Percentiles rank a stretch among this genome's conserved stretches.
These are phyloP conservation scores for Tricholoma flavovirens DNA, from an alignment of 768 basidiomycete species.

Conservation along the genomic window DNA sequence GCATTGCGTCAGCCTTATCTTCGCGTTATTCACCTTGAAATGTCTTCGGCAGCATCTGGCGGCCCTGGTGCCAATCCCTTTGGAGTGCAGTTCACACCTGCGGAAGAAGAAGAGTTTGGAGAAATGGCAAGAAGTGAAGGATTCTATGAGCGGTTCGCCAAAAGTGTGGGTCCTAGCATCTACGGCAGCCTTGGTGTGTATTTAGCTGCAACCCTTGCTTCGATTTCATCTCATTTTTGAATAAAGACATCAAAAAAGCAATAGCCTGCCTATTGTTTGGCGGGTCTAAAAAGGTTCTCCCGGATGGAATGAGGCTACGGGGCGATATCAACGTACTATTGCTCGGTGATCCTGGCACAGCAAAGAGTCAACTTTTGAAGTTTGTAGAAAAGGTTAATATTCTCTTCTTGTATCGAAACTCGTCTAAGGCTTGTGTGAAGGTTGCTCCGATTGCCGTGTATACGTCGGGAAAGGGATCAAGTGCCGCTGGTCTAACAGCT, in stretches of 20 bases:
- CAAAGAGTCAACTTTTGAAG: slow-evolving; percentile 95
- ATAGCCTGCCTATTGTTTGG: slow-evolving; percentile 95
- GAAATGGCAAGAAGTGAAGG: slow-evolving; percentile 84
- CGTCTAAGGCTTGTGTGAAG: slow-evolving; percentile 28
- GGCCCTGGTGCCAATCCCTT: slow-evolving; percentile 73
- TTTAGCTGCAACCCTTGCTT: background rate
- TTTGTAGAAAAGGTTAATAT: slow-evolving; percentile 87
- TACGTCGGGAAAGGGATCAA: slow-evolving; percentile 97
- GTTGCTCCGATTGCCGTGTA: slow-evolving; percentile 98
- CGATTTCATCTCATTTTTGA: slow-evolving; percentile 7
- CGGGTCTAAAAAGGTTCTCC: slow-evolving; percentile 93
- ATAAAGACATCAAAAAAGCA: slow-evolving; percentile 93
- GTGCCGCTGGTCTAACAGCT: slow-evolving; percentile 97
- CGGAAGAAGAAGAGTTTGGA: slow-evolving; percentile 96
- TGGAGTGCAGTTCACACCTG: slow-evolving; percentile 83
- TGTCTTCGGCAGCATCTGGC: slow-evolving; percentile 72
- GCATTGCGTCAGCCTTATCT: slow-evolving; percentile 94
- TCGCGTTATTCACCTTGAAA: slow-evolving; percentile 85
- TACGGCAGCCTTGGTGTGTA: slow-evolving; percentile 83
- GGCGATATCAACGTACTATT: slow-evolving; percentile 98
- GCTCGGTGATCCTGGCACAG: slow-evolving; percentile 97
- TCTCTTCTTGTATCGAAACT: background rate
- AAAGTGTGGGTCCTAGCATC: slow-evolving; percentile 95
- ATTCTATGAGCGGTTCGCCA: slow-evolving; percentile 91
- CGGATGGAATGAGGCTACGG: slow-evolving; percentile 94